Conservation (phyloP, 768 basidiomycete species). For the Rhodocollybia butyracea region DNA sequence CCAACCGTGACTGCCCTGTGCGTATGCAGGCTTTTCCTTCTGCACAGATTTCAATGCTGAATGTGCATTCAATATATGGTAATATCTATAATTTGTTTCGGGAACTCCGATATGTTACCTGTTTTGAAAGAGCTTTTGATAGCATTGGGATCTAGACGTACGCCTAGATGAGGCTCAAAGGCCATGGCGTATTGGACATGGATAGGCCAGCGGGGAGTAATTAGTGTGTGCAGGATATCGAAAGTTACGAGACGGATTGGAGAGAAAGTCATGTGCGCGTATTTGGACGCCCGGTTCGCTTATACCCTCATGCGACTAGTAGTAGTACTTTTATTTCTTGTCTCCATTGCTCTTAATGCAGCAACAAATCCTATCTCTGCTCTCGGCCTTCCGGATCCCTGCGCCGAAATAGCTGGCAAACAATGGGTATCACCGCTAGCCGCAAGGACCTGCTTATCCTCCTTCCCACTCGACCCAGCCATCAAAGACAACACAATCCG, state of each 20-base stretch:
- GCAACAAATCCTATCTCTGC: not conserved
- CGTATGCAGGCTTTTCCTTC: conserved; percentile 56
- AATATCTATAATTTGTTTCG: not conserved
- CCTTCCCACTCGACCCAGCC: conserved; percentile 42
- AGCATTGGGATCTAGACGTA: conserved; percentile 44
- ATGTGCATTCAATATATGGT: not conserved
- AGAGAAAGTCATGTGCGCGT: not conserved
- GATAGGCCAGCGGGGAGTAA: conserved; percentile 66
- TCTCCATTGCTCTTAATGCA: not conserved
- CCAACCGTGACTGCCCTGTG: conserved; percentile 54
- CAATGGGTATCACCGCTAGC: conserved; percentile 53
- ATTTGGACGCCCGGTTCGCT: not conserved
- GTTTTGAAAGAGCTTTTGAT: conserved; percentile 59
- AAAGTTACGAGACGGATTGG: conserved; percentile 68
- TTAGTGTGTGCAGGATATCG: conserved; percentile 73
- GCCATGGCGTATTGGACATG: conserved; percentile 62
- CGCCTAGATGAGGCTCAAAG: conserved; percentile 69
- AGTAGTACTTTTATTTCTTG: not conserved
- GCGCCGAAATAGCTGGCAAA: conserved; percentile 48
- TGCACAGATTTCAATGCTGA: conserved; percentile 47
- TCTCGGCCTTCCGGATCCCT: conserved; percentile 34
- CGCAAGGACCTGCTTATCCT: conserved; percentile 48
- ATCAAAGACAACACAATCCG: conserved; percentile 56
- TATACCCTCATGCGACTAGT: not conserved
- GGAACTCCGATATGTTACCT: conserved; percentile 32